Evolutionary conservation across 2,329 filamentous ascomycete species (phyloP).

Genomic region (Mollisia scopiformis): DNA sequence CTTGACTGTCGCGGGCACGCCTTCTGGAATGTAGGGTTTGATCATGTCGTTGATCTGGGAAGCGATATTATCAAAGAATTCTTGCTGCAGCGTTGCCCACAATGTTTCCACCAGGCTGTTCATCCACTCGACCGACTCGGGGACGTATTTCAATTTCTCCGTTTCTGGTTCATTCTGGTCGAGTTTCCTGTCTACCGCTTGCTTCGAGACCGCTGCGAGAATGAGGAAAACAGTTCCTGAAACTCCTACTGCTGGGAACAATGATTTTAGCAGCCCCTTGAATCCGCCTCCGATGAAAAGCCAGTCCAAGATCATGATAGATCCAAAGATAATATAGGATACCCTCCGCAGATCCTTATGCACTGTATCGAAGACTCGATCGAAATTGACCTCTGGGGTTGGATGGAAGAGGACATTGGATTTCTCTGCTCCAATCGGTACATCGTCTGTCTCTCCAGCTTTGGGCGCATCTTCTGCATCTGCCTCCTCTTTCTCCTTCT

Average conservation of each 20-base stretch:
- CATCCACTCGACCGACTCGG: constrained; percentile 26
- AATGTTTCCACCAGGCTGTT: constrained; percentile 24
- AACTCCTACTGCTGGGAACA: constrained; percentile 21
- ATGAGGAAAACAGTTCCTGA: constrained; percentile 19
- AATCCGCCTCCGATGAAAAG: constrained; percentile 24
- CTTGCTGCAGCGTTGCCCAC: constrained; percentile 21
- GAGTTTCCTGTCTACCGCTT: constrained; percentile 2
- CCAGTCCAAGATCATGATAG: constrained; percentile 22
- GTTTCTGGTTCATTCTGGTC: constrained; percentile 16
- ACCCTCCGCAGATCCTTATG: constrained; percentile 15
- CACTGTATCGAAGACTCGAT: constrained; percentile 20
- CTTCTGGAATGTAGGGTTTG: constrained; percentile 24
- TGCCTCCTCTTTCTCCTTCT: constrained; percentile 4
- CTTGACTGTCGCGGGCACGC: constrained; percentile 22
- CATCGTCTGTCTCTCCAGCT: constrained; percentile 24
- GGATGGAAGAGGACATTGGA: constrained; percentile 27
- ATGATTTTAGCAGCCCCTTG: constrained; percentile 19
- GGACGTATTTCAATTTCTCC: constrained; percentile 22
- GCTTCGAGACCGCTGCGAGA: constrained; percentile 13
- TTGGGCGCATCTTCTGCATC: constrained; percentile 9
- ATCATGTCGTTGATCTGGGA: constrained; percentile 23
- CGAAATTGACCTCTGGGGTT: constrained; percentile 20
- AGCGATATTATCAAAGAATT: constrained; percentile 24
- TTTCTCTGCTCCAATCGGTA: constrained; percentile 27
- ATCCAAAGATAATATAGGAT: constrained; percentile 17